Evolutionary conservation across 805 yeast genomes (phyloP).

Genomic region (Cyberlindnera suaveolens): DNA sequence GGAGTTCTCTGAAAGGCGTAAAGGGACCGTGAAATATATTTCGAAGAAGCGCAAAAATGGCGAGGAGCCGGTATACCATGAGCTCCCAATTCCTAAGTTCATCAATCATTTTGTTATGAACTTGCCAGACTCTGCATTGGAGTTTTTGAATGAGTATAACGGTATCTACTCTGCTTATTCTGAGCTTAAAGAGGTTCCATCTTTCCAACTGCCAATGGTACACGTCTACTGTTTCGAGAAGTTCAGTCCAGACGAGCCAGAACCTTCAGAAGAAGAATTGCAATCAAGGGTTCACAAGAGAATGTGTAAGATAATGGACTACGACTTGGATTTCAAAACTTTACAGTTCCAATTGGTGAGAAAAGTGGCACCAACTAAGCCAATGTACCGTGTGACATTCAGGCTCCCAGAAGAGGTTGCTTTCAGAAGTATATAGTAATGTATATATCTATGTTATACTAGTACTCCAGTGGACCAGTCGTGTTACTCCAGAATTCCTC

Average conservation of each 20-base stretch:
- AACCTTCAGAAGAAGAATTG: constrained; percentile 63
- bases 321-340: constrained; percentile 37
- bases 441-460: not conserved
- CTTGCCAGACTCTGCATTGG: constrained; percentile 87
- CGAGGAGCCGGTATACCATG: constrained; percentile 16
- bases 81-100: constrained; percentile 42
- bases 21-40: constrained; percentile 31
- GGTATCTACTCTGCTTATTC: constrained; percentile 55
- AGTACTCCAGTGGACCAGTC: constrained; percentile 39
- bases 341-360: constrained; percentile 78
- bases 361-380: constrained; percentile 93
- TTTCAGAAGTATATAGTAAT: constrained; percentile 26
- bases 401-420: constrained; percentile 64
- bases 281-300: constrained; percentile 58
- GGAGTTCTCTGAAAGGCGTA: constrained; percentile 36
- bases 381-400: constrained; percentile 89
- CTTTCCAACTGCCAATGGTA: constrained; percentile 61
- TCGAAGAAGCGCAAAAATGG: constrained; percentile 30
- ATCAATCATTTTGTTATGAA: constrained; percentile 86
- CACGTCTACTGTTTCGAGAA: constrained; percentile 94
- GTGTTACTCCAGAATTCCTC: constrained; percentile 46
- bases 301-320: constrained; percentile 37
- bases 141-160: constrained; percentile 68
- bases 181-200: constrained; percentile 33
- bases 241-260: constrained; percentile 64